Percentiles rank a stretch among this genome's conserved stretches.
Evolutionary conservation across 352 stramenopile species (phyloP).

Genomic region (Thalassiosira delicatula): DNA sequence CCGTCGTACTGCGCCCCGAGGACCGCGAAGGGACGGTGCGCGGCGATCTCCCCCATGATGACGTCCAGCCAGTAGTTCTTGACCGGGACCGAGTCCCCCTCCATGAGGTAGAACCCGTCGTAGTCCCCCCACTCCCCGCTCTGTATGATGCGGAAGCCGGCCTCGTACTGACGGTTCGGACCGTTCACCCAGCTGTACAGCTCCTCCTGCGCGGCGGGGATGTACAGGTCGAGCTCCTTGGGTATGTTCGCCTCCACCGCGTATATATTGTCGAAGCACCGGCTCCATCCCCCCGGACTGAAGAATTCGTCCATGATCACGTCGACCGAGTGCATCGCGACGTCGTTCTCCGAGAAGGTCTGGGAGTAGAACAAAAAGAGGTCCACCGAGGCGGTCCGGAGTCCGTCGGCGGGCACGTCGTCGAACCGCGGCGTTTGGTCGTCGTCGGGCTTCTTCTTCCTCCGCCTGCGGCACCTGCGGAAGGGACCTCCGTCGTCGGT

Average conservation of each 20-base stretch:
- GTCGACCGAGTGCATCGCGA: not conserved
- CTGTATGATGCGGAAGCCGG: not conserved
- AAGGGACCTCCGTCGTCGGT: too few species aligned
- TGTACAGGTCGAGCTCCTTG: not conserved
- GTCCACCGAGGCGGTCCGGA: not conserved
- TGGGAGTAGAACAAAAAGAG: not conserved
- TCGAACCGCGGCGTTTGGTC: constrained; percentile 37
- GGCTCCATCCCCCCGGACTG: not conserved
- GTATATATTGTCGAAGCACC: not conserved
- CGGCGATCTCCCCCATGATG: not conserved
- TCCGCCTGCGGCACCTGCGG: too few species aligned
- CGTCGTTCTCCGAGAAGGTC: not conserved
- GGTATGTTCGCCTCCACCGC: not conserved
- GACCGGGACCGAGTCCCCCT: not conserved
- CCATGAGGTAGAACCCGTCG: not conserved
- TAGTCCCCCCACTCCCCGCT: not conserved
- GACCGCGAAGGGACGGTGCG: not conserved
- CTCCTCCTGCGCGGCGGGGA: not conserved
- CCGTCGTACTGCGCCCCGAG: not conserved
- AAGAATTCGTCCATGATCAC: not conserved
- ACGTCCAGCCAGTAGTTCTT: not conserved
- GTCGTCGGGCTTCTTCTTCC: constrained; percentile 33
- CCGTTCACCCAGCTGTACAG: not conserved
- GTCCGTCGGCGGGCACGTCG: constrained; percentile 24
- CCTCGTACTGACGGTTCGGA: not conserved